phyloP scores from a whole-genome alignment of 148 eudicot species.

The Rhododendron williamsianum region DNA sequence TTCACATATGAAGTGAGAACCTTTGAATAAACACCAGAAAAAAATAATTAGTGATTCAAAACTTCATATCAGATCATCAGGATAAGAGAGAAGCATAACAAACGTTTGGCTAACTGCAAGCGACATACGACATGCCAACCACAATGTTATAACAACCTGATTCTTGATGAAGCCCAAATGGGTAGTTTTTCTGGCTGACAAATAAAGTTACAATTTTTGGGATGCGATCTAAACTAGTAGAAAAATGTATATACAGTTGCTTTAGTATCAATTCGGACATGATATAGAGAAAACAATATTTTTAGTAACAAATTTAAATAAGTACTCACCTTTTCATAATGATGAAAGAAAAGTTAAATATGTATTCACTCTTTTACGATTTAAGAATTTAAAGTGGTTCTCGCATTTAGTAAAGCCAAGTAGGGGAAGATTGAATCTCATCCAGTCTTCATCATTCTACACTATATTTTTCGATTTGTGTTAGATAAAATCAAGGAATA shows the following conservation, averaged over 20 bases:
- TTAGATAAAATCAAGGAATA: background rate
- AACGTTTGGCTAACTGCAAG: background rate
- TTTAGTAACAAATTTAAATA: background rate
- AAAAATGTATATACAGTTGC: background rate
- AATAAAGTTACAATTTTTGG: background rate
- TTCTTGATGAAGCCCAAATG: background rate
- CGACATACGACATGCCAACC: background rate
- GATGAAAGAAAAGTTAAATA: background rate
- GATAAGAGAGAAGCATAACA: background rate
- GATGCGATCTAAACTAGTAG: background rate
- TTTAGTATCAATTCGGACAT: background rate
- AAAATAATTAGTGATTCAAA: background rate
- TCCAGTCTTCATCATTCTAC: background rate
- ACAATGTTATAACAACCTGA: background rate
- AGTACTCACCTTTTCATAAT: background rate
- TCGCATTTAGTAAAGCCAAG: background rate
- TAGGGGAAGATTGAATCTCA: background rate
- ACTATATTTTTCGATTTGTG: background rate
- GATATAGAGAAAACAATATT: background rate
- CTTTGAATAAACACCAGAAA: slow-evolving; percentile 31
- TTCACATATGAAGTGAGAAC: slow-evolving; percentile 75
- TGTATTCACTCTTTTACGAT: background rate
- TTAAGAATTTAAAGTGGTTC: background rate
- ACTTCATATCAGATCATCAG: background rate
- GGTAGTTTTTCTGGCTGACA: background rate